Evolutionary conservation across 2,329 filamentous ascomycete genomes (phyloP).

Genomic region (Aschersonia sp.): DNA sequence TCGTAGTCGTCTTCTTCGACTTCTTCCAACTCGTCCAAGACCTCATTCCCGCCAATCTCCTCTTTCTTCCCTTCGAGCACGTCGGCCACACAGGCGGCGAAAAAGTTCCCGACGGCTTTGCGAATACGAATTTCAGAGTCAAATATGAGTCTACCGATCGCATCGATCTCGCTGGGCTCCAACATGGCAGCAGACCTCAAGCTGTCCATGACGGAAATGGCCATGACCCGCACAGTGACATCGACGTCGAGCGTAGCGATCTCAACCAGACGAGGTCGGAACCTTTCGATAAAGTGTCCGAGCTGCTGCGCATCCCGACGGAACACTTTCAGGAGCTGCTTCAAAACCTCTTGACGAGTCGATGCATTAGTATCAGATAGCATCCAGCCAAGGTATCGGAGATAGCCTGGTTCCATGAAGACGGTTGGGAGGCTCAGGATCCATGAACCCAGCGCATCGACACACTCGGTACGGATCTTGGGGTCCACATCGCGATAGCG

Average conservation of each 20-base stretch:
- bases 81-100: slow-evolving; percentile 74
- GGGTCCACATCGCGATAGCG: slow-evolving; percentile 90
- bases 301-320: slow-evolving; percentile 69
- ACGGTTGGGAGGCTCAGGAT: slow-evolving; percentile 70
- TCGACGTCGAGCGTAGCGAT: slow-evolving; percentile 84
- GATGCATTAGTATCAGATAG: slow-evolving; percentile 65
- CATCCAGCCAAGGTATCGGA: slow-evolving; percentile 92
- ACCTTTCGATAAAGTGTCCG: slow-evolving; percentile 85
- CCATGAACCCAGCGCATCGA: slow-evolving; percentile 77
- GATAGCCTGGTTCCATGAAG: slow-evolving; percentile 80
- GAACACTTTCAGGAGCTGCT: slow-evolving; percentile 68
- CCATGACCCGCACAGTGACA: slow-evolving; percentile 60
- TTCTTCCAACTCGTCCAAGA: slow-evolving; percentile 59
- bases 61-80: slow-evolving; percentile 67
- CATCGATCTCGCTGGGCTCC: slow-evolving; percentile 82
- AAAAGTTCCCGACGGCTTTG: slow-evolving; percentile 81
- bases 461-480: slow-evolving; percentile 76
- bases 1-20: slow-evolving; percentile 64
- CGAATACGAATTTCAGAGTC: slow-evolving; percentile 74
- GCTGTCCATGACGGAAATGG: slow-evolving; percentile 68
- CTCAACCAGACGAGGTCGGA: slow-evolving; percentile 74
- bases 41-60: slow-evolving; percentile 68
- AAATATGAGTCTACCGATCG: slow-evolving; percentile 75
- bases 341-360: slow-evolving; percentile 74
- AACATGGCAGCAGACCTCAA: slow-evolving; percentile 74